Evolutionary conservation across 2,329 filamentous ascomycete genomes (phyloP).

Genomic region (Aplosporella prunicola): DNA sequence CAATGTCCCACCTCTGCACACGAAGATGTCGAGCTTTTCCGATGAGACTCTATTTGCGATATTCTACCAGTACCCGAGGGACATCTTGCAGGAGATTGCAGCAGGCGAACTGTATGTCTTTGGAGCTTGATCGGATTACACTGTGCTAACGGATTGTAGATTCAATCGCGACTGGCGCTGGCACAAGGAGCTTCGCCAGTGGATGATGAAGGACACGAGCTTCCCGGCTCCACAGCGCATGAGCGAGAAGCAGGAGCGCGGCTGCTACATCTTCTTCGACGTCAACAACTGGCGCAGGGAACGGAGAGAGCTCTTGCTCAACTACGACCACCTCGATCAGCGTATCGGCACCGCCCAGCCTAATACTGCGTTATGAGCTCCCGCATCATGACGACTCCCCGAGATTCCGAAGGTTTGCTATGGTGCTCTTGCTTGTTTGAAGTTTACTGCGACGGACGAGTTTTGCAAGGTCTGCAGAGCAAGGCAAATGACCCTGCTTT

Average conservation of each 20-base stretch:
- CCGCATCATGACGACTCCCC: too few species aligned
- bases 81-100: conserved; percentile 56
- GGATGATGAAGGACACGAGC: conserved; percentile 46
- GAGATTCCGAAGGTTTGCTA: too few species aligned
- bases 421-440: too few species aligned
- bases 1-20: conserved; percentile 53
- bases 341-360: conserved; percentile 17
- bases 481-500: too few species aligned
- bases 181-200: conserved; percentile 45
- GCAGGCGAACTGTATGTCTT: conserved; percentile 47
- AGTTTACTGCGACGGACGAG: too few species aligned
- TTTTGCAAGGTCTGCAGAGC: too few species aligned
- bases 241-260: conserved; percentile 39
- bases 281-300: conserved; percentile 44
- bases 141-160: conserved; percentile 5
- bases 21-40: conserved; percentile 49
- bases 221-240: conserved; percentile 35
- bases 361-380: conserved; percentile 4
- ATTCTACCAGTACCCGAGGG: conserved; percentile 58
- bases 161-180: conserved; percentile 44
- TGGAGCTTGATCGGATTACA: neutral
- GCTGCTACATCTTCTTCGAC: conserved; percentile 47
- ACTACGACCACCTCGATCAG: conserved; percentile 43
- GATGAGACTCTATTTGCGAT: conserved; percentile 60
- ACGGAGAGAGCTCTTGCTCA: conserved; percentile 42